Conservation (phyloP, 169 alveolate genomes). For the Plasmodium reichenowi region DNA sequence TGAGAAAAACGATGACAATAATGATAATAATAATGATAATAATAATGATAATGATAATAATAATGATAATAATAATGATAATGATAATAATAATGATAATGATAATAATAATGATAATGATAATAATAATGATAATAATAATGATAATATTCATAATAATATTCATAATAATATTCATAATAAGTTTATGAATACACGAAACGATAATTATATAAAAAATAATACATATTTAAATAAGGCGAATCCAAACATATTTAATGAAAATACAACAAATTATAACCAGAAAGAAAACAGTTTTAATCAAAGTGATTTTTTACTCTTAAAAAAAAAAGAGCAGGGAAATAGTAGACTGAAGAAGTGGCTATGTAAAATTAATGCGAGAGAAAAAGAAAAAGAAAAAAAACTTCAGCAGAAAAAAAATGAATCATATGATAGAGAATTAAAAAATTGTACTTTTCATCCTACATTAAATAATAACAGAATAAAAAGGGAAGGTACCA, state of each 20-base stretch:
- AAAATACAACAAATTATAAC: too few species aligned
- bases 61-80: neutral
- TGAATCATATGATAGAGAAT: slow-evolving; percentile 25
- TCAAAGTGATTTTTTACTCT: slow-evolving; percentile 35
- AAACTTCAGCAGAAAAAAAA: slow-evolving; percentile 63
- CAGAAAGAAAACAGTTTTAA: slow-evolving; percentile 7
- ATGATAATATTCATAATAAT: neutral
- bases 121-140: neutral
- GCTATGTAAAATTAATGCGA: slow-evolving; percentile 51
- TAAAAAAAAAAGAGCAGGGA: slow-evolving; percentile 45
- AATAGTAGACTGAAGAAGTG: slow-evolving; percentile 43
- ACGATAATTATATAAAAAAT: too few species aligned
- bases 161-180: neutral
- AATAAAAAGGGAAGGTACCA: neutral
- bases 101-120: neutral
- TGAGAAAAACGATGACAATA: neutral
- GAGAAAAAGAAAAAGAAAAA: slow-evolving; percentile 71
- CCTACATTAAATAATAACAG: slow-evolving; percentile 20
- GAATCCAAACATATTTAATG: neutral
- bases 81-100: neutral
- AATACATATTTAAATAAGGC: too few species aligned
- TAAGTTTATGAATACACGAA: neutral
- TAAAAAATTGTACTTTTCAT: slow-evolving; percentile 63
- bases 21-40: neutral
- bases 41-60: neutral